phyloP scores from a whole-genome alignment of 2,329 filamentous ascomycete species.

The Pezicula rhizophila region DNA sequence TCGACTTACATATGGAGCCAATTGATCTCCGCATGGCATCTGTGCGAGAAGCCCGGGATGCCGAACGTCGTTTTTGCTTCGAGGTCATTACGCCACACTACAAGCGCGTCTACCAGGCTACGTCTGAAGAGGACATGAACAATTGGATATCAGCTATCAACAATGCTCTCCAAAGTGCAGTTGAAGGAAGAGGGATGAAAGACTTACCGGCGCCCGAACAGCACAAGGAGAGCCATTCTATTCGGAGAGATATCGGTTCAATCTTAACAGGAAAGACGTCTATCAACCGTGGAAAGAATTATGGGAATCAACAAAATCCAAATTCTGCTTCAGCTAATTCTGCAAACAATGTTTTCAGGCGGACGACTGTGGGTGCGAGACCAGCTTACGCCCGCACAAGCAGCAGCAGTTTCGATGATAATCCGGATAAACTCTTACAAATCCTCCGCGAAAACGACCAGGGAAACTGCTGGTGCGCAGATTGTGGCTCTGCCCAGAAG shows the following conservation, averaged over 20 bases:
- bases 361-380: conserved; percentile 86
- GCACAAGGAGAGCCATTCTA: conserved; percentile 40
- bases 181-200: conserved; percentile 68
- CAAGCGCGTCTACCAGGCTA: conserved; percentile 94
- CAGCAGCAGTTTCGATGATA: conserved; percentile 71
- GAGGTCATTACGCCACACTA: conserved; percentile 96
- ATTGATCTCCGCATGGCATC: conserved; percentile 97
- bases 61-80: conserved; percentile 93
- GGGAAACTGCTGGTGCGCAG: conserved; percentile 88
- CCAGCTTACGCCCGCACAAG: conserved; percentile 64
- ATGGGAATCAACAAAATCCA: conserved; percentile 37
- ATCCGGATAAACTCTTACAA: conserved; percentile 79
- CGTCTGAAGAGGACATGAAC: conserved; percentile 96
- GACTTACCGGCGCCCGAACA: conserved; percentile 40
- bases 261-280: conserved; percentile 89
- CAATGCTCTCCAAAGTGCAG: conserved; percentile 91
- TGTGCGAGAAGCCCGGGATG: conserved; percentile 89
- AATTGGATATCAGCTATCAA: conserved; percentile 96
- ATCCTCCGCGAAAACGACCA: conserved; percentile 84
- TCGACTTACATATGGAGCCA: conserved; percentile 95
- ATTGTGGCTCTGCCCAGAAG: conserved; percentile 86
- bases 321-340: conserved; percentile 31
- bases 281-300: conserved; percentile 39
- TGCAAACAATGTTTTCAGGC: conserved; percentile 61
- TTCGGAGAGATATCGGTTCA: conserved; percentile 82